Conservation (phyloP, 352 stramenopile genomes). For the Globisporangium echinulatum region DNA sequence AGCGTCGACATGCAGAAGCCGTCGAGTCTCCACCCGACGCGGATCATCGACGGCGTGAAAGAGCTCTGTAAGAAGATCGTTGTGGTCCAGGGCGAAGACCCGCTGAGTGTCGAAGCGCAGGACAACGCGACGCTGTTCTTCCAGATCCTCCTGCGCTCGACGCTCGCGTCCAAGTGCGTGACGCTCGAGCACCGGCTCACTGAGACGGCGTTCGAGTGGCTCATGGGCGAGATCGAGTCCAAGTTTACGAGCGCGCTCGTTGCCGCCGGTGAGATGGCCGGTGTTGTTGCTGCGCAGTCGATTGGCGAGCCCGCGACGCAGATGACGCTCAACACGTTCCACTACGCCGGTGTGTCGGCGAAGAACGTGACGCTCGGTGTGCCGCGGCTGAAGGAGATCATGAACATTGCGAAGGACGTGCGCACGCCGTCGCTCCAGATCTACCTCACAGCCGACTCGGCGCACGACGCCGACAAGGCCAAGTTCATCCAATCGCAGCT, state of each 20-base stretch:
- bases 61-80: conserved; percentile 94
- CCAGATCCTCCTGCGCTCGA: conserved; percentile 95
- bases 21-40: conserved; percentile 89
- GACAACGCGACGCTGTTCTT: conserved; percentile 98
- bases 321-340: conserved; percentile 99
- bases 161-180: conserved; percentile 95
- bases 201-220: conserved; percentile 94
- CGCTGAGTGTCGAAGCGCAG: conserved; percentile 94
- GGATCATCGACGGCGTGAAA: conserved; percentile 88
- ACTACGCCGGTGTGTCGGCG: conserved; percentile 97
- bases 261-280: conserved; percentile 96
- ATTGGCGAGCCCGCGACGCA: conserved; percentile 99
- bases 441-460: conserved; percentile 89
- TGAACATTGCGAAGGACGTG: conserved; percentile 98
- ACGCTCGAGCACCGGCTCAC: conserved; percentile 95
- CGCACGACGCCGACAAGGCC: conserved; percentile 80
- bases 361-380: conserved; percentile 99
- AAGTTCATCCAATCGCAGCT: conserved; percentile 91
- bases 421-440: conserved; percentile 97
- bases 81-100: conserved; percentile 94
- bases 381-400: conserved; percentile 98
- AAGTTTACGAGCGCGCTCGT: conserved; percentile 95
- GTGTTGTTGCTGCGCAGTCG: conserved; percentile 97
- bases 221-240: conserved; percentile 95
- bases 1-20: conserved; percentile 91